Percentiles rank a stretch among this genome's conserved stretches.
Conservation (phyloP, 768 basidiomycete genomes). For the Astraeus odoratus region DNA sequence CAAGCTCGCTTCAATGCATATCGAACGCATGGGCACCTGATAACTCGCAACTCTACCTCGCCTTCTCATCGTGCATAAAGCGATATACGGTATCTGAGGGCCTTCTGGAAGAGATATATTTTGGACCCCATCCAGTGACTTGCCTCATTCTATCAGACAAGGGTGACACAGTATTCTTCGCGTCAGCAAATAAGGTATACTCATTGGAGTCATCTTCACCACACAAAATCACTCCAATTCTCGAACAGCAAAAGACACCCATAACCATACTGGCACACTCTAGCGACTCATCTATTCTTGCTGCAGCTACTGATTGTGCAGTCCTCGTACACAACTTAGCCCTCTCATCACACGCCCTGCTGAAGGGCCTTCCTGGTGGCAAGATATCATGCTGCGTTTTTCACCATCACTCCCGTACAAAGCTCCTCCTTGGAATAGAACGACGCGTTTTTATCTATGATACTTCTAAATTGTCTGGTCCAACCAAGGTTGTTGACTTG, state of each 20-base stretch:
- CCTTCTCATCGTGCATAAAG: slow-evolving; percentile 40
- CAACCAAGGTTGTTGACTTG: slow-evolving; percentile 46
- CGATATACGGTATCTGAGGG: slow-evolving; percentile 46
- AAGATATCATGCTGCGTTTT: slow-evolving; percentile 47
- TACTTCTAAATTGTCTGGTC: slow-evolving; percentile 47
- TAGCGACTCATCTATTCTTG: slow-evolving; percentile 50
- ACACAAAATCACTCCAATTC: slow-evolving; percentile 39
- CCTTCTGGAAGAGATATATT: slow-evolving; percentile 38
- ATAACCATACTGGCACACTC: slow-evolving; percentile 53
- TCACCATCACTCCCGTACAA: slow-evolving; percentile 55
- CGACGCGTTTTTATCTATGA: slow-evolving; percentile 57
- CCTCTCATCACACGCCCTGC: slow-evolving; percentile 43
- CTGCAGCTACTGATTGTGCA: slow-evolving; percentile 44
- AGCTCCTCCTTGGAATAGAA: slow-evolving; percentile 49
- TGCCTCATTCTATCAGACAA: slow-evolving; percentile 30
- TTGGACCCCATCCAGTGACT: slow-evolving; percentile 20
- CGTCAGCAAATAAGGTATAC: slow-evolving; percentile 38
- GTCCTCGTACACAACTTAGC: slow-evolving; percentile 57
- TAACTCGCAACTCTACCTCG: slow-evolving; percentile 47
- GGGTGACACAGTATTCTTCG: slow-evolving; percentile 40
- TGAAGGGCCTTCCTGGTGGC: slow-evolving; percentile 44
- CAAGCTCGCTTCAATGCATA: slow-evolving; percentile 22
- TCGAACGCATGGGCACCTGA: slow-evolving; percentile 48
- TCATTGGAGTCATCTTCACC: slow-evolving; percentile 41
- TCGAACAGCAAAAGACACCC: slow-evolving; percentile 44